Base-by-base conservation (phyloP, 768 basidiomycete genomes). In the Neoboletus subvelutipes region DNA sequence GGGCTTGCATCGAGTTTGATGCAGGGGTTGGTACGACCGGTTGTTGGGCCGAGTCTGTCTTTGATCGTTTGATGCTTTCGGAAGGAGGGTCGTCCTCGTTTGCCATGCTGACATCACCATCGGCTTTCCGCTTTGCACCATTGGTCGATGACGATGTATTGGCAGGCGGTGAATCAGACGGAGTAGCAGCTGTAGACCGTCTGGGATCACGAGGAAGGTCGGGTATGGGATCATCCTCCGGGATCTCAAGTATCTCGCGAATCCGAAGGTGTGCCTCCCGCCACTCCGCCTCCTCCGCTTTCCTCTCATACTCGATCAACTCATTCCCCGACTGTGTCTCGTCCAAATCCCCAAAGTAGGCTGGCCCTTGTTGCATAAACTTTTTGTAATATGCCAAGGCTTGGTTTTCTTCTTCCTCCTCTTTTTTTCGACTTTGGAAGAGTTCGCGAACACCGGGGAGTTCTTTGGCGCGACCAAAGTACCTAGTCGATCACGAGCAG, bases 391-490 rank as follows among this genome's bases (percentile, higher is more conserved):
- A 89, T 0, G 81, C 79, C 20, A 86, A 73, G 0, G 85, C 82
- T 59, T 84, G 83, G 60, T 86, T 92, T 72, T 97, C 94, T 69
- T 97, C 95, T 34, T 92, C 89, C 45, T 91, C 92, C 50, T 94
- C 91, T 64, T 85, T 83, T 73, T 93, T 90, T 45, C 87, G 83
- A 70, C 87, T 86, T 69, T 88, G 79, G 68, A 98, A 98, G n/a
- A 99, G 82, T 72, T 98, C 96, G 56, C 88, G 87, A 12, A 98
- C 93, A 39, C 96, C 95, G 0, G 96, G 96, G 2, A 99, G 77
- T 54, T 98, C 96, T 71, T 93, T 96, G 4, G 96, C 94, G 29
- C 95, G 88, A 55, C 95, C 96, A 71, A 99, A 98, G 73, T 98
- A 98, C 70, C 94, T 96, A 58, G 2, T 52, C 36, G 11, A 39